Conservation (phyloP, 441 rosid species). For the Populus hybrid region DNA sequence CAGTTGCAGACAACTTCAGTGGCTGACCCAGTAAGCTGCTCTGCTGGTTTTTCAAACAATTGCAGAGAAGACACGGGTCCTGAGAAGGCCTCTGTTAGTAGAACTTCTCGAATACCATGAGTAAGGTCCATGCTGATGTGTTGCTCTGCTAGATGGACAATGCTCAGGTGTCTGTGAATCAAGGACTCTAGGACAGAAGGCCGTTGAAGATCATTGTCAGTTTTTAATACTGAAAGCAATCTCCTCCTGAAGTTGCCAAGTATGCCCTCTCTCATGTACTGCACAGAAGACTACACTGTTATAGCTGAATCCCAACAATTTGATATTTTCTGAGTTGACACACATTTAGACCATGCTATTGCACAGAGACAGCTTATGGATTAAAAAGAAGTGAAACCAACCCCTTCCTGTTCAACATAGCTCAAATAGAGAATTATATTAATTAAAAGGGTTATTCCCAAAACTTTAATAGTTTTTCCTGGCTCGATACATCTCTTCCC, state of each 20-base stretch:
- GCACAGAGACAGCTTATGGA: neutral
- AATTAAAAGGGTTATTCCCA: neutral
- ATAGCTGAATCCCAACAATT: conserved; percentile 4
- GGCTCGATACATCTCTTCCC: neutral
- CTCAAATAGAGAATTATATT: neutral
- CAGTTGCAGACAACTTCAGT: conserved; percentile 94
- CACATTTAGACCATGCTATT: neutral
- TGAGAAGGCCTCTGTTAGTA: conserved; percentile 84
- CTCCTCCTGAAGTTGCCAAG: conserved; percentile 96
- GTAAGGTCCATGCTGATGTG: conserved; percentile 99
- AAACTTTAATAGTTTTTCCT: neutral
- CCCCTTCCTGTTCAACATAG: neutral
- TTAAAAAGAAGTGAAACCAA: neutral
- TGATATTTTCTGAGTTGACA: neutral
- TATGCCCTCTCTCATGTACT: conserved; percentile 99
- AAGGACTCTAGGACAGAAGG: conserved; percentile 83
- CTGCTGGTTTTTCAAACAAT: conserved; percentile 64
- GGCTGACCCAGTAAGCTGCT: conserved; percentile 80
- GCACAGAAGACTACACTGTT: conserved; percentile 31
- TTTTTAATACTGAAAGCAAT: conserved; percentile 71
- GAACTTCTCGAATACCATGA: conserved; percentile 84
- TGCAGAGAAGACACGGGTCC: conserved; percentile 96
- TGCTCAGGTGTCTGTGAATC: conserved; percentile 80
- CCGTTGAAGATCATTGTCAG: conserved; percentile 94
- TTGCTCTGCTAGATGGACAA: conserved; percentile 95